Evolutionary conservation across 2,329 filamentous ascomycete genomes (phyloP), one percentile per base, ranked within the genome.

Genomic region (Aureobasidium sp.): DNA sequence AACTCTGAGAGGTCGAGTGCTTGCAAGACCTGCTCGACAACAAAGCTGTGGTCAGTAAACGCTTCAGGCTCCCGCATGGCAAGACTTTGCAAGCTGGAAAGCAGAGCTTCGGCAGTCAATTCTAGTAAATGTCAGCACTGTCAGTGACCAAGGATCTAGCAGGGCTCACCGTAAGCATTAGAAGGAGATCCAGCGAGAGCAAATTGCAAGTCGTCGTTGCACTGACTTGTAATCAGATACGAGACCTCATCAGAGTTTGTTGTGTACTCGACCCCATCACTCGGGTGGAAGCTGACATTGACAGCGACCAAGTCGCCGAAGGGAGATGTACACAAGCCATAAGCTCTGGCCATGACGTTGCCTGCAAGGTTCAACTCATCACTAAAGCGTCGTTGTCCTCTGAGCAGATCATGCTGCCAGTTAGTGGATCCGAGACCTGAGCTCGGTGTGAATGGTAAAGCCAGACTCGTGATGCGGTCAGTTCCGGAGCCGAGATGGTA

Each of bases 181-280:
- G 56, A 61, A 29, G 56, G 36, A 22, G 45, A 58, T 20, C 62
- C 56, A 9, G 48, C 20, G 12, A 53, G 37, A 49, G 56, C 36
- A 14, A 61, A 47, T 11, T 44, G 27, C 36, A 52, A 42, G n/a
- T 59, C 52, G 17, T 60, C 57, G 4, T 42, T 59, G 9, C 42
- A 31, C 2, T 48, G 44, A 15, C 48, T 66, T 25, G 70, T 64
- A 29, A 57, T 65, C 45, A 71, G 47, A 6, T 63, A 51, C 29
- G 63, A 65, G 11, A 59, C 22, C 61, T 82, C 77, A 29, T 79
- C 76, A 3, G 77, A 75, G 8, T 75, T 70, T 7, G 80, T 80
- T 0, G 77, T 76, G 67, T 85, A 85, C 64, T 85, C 81, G 15
- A 84, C 73, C 73, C 82, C 80, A 67, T 85, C 79, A 4, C 77